phyloP scores from a whole-genome alignment of 2,329 filamentous ascomycete genomes.

The Didymella keratinophila region DNA sequence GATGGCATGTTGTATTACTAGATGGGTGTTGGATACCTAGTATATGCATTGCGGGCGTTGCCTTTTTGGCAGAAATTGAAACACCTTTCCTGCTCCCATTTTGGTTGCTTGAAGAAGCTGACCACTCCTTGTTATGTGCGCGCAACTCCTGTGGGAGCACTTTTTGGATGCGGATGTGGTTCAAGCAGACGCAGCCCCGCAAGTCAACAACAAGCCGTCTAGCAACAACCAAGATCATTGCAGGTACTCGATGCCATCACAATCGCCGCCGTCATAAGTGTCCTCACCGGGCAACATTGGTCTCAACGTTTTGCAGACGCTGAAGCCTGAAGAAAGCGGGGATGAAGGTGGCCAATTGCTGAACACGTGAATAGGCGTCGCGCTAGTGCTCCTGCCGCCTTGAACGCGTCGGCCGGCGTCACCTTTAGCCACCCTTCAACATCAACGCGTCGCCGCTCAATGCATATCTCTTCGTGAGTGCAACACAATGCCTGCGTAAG shows the following conservation, averaged over 20 bases:
- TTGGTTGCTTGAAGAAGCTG: too few species aligned
- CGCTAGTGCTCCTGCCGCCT: constrained; percentile 29
- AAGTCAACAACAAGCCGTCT: neutral
- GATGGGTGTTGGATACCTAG: constrained; percentile 10
- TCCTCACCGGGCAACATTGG: neutral
- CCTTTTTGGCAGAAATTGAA: constrained; percentile 6
- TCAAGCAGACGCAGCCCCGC: neutral
- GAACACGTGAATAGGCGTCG: constrained; percentile 18
- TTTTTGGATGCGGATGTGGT: too few species aligned
- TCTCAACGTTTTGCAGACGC: neutral
- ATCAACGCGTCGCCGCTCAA: constrained; percentile 32
- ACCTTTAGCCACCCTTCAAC: constrained; percentile 39
- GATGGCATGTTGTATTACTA: constrained; percentile 7
- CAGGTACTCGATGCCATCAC: neutral
- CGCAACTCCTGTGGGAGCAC: too few species aligned
- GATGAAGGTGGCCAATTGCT: neutral
- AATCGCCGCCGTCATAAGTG: neutral
- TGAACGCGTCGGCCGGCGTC: constrained; percentile 34
- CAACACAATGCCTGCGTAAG: constrained; percentile 49
- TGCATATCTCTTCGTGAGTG: constrained; percentile 34
- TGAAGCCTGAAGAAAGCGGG: constrained; percentile 13
- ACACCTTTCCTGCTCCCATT: neutral
- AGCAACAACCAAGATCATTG: neutral
- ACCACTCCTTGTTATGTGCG: too few species aligned
- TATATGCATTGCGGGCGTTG: constrained; percentile 27